Evolutionary conservation across 139 green algal species (phyloP).

Genomic region (Picochlorum sp.): DNA sequence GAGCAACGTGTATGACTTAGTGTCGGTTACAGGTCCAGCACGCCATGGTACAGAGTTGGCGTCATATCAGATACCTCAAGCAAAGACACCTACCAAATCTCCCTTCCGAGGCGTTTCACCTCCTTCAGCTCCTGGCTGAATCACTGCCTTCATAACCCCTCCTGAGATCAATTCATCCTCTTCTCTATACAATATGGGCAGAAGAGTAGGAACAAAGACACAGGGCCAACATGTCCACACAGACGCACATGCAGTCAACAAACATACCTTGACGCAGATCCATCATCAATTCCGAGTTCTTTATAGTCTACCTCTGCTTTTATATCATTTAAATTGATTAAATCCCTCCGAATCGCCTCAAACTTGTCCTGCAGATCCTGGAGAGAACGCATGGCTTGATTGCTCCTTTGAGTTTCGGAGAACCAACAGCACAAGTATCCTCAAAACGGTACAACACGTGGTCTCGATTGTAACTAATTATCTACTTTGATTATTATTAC

Average conservation of each 20-base stretch:
- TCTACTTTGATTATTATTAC: too few relatives aligned
- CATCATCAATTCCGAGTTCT: constrained; percentile 4
- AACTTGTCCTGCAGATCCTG: background rate
- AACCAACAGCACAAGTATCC: too few relatives aligned
- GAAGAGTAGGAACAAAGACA: too few relatives aligned
- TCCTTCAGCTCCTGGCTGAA: constrained; percentile 19
- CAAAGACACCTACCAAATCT: constrained; percentile 13
- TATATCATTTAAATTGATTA: background rate
- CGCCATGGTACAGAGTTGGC: background rate
- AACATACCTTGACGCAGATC: background rate
- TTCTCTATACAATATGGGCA: constrained; percentile 11
- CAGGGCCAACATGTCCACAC: too few relatives aligned
- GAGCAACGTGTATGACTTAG: too few relatives aligned
- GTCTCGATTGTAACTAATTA: too few relatives aligned
- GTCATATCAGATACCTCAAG: background rate
- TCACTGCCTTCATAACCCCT: constrained; percentile 17
- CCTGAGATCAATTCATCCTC: constrained; percentile 17
- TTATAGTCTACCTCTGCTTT: constrained; percentile 2
- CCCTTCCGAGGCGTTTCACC: constrained; percentile 5
- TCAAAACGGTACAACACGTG: too few relatives aligned
- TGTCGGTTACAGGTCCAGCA: too few relatives aligned
- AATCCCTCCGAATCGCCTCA: constrained; percentile 2
- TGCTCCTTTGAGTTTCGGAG: too few relatives aligned
- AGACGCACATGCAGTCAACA: too few relatives aligned
- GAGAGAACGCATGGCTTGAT: too few relatives aligned